These are phyloP conservation scores for Aspergillus cejpii DNA, from an alignment of 2,329 filamentous ascomycete species.

Conservation along the genomic window DNA sequence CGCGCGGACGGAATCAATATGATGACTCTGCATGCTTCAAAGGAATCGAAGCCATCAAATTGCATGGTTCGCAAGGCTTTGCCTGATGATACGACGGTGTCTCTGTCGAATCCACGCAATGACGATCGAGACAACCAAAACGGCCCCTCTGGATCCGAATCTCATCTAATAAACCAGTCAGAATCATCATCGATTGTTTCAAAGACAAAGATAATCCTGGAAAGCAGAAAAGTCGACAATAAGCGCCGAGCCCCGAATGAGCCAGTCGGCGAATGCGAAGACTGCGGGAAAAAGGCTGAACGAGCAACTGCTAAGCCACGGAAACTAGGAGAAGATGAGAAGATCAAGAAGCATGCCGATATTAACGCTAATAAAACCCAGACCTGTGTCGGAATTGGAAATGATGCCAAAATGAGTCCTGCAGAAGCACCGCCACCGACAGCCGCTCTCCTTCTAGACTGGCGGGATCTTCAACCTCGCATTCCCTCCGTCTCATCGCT, in stretches of 20 bases:
- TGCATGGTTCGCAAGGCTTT: background rate
- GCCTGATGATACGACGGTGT: background rate
- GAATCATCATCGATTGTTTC: background rate
- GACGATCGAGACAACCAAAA: too few species aligned
- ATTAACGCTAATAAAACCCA: too few species aligned
- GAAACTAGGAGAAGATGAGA: background rate
- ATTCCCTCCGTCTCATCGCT: constrained; percentile 24
- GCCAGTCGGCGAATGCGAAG: background rate
- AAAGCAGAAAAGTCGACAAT: background rate
- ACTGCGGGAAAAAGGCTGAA: background rate
- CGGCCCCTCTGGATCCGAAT: background rate
- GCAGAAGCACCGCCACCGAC: background rate
- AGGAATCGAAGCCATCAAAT: too few species aligned
- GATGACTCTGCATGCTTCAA: background rate
- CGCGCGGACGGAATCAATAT: constrained; percentile 1
- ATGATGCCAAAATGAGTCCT: background rate
- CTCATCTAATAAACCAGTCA: background rate
- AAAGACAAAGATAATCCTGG: background rate
- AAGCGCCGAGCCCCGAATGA: background rate
- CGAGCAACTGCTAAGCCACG: background rate
- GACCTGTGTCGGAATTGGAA: too few species aligned
- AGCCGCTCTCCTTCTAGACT: background rate
- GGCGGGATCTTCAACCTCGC: background rate
- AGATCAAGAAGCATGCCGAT: too few species aligned
- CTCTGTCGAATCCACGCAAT: too few species aligned